Base-by-base conservation (phyloP, 2,329 filamentous ascomycete genomes). In the Aspergillus udagawae region DNA sequence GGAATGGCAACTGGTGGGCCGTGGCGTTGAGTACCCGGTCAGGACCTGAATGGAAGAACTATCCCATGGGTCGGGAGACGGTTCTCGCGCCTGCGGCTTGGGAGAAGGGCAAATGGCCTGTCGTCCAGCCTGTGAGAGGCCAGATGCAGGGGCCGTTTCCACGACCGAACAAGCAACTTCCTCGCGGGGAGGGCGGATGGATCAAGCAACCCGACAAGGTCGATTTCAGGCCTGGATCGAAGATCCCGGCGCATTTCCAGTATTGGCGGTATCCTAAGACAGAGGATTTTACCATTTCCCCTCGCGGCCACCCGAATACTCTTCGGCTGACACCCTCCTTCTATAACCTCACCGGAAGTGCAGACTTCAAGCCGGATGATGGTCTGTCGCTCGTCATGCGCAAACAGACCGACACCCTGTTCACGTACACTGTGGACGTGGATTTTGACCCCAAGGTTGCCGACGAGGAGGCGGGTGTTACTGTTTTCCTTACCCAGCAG, bases 31-130 rank as follows among this genome's bases (percentile, higher is more conserved):
- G 77, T 1, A 80, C 78, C 0, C 71, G 82, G 1, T 53, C 52
- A 1, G 65, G 63, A 1, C 63, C 65, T 0, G 68, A 69, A 17
- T 81, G 69, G 60, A 60, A 65, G 28, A 69, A 71, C 21, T 82
- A 79, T 60, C 80, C 81, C 0, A 82, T 84, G 82, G 82, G 82
- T 1, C 73, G 83, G 9, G 83, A 86, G 64, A 78, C 79, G 0
- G 77, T 83, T 0, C 67, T 83, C 3, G 76, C 74, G 10, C 75
- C 79, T 0, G 80, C 77, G 1, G 79, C 71, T 0, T 86, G 81
- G 83, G 47, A 56, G 4, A 58, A 75, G 0, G 78, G 75, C 0
- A 74, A 78, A 6, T 85, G 81, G 79, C 83, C 82, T 0, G 48
- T 57, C 12, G 20, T 65, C 7, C 50, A 57, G 41, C 61, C 52